Evolutionary conservation across 164 flowering plant species (phyloP).

Genomic region (Sedum album): DNA sequence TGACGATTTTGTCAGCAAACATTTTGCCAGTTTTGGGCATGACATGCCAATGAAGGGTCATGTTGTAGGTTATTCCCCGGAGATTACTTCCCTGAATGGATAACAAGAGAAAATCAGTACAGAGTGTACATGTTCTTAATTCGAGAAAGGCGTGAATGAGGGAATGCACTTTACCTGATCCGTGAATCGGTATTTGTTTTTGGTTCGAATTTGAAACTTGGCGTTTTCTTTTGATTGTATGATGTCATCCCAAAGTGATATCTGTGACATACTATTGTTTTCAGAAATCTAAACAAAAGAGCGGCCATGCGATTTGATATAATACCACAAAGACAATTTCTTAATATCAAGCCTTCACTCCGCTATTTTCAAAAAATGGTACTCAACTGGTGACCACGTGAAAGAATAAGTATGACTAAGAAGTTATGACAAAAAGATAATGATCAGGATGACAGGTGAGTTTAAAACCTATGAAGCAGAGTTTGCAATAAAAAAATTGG

Average conservation of each 20-base stretch:
- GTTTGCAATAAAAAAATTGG: too few relatives aligned
- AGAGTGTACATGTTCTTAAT: neutral
- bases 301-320: neutral
- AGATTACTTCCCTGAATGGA: slow-evolving; percentile 68
- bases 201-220: slow-evolving; percentile 53
- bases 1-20: slow-evolving; percentile 73
- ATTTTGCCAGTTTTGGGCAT: slow-evolving; percentile 99
- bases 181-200: slow-evolving; percentile 72
- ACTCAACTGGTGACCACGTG: too few relatives aligned
- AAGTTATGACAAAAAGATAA: neutral
- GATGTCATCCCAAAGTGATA: slow-evolving; percentile 78
- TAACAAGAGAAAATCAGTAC: neutral
- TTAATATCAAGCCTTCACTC: neutral
- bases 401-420: neutral
- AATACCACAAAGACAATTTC: neutral
- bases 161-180: slow-evolving; percentile 48
- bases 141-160: neutral
- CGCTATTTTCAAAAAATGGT: neutral
- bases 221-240: slow-evolving; percentile 80
- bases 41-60: slow-evolving; percentile 92
- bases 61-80: slow-evolving; percentile 64
- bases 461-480: too few relatives aligned
- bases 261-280: slow-evolving; percentile 17
- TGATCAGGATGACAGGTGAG: neutral
- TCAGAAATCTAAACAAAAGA: neutral